Conservation (phyloP, 2,329 filamentous ascomycete species). For the Colletotrichum sp. region DNA sequence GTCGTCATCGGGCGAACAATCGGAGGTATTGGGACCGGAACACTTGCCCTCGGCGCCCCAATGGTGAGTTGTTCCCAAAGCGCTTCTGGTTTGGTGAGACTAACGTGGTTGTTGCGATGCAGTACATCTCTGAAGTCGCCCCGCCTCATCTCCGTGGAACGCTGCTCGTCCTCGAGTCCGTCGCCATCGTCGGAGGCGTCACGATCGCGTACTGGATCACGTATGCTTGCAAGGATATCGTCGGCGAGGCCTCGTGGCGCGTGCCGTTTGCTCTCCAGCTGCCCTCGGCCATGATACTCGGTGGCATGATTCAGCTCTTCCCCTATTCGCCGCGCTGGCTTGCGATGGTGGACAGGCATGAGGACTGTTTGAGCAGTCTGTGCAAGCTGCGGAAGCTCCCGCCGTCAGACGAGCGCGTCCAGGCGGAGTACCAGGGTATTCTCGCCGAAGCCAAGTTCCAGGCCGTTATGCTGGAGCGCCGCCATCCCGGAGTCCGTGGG, state of each 20-base stretch:
- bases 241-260: conserved; percentile 44
- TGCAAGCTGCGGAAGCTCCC: conserved; percentile 45
- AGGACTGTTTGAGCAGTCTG: conserved; percentile 41
- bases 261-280: conserved; percentile 53
- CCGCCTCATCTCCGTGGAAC: conserved; percentile 43
- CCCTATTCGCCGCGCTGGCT: conserved; percentile 53
- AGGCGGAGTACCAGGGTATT: conserved; percentile 53
- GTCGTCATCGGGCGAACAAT: conserved; percentile 31
- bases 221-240: conserved; percentile 51
- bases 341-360: conserved; percentile 36
- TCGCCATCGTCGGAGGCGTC: conserved; percentile 56
- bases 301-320: conserved; percentile 46
- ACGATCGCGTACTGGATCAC: conserved; percentile 59
- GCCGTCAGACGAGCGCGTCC: conserved; percentile 43
- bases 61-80: conserved; percentile 15
- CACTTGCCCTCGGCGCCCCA: conserved; percentile 21
- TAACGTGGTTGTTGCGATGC: conserved; percentile 22
- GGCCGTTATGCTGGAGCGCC: conserved; percentile 38
- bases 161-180: conserved; percentile 52
- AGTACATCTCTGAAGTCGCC: conserved; percentile 35
- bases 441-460: conserved; percentile 52
- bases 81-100: accelerated
- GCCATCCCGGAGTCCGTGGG: conserved; percentile 35
- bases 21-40: conserved; percentile 33
- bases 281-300: conserved; percentile 39